Percentiles rank a stretch among this genome's conserved stretches.
phyloP scores from a whole-genome alignment of 2,329 filamentous ascomycete genomes.

The Sclerotinia sclerotiorum region DNA sequence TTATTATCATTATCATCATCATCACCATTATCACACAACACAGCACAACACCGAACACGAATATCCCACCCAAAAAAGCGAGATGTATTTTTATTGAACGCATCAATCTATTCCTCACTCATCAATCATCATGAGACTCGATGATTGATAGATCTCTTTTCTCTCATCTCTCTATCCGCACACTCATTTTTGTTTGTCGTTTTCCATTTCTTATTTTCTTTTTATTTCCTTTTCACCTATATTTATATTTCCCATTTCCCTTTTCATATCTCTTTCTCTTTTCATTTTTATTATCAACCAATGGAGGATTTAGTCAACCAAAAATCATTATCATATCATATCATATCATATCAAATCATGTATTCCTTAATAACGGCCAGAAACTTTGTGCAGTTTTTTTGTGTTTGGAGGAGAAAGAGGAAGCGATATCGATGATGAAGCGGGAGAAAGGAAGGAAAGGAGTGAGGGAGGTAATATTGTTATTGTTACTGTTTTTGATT shows the following conservation, averaged over 20 bases:
- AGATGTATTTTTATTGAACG: neutral
- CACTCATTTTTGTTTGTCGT: neutral
- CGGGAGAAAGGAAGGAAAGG: neutral
- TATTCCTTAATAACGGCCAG: conserved; percentile 4
- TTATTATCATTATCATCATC: neutral
- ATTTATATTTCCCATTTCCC: too few species aligned
- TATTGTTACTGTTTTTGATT: too few species aligned
- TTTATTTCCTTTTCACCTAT: neutral
- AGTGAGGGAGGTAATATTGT: neutral
- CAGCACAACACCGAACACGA: neutral
- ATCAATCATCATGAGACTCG: neutral
- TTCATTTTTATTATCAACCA: neutral
- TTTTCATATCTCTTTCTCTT: too few species aligned
- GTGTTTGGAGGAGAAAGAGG: too few species aligned
- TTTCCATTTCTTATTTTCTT: neutral
- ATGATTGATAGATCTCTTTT: neutral
- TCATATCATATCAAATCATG: neutral
- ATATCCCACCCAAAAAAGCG: neutral
- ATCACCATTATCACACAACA: neutral
- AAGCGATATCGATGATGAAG: neutral
- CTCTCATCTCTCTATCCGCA: neutral
- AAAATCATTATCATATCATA: neutral
- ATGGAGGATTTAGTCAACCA: neutral
- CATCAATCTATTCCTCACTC: neutral
- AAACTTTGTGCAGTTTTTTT: neutral